Percentiles rank a stretch among this genome's conserved stretches.
These are phyloP conservation scores for Agaricus bisporus DNA, from an alignment of 768 basidiomycete species.

Conservation along the genomic window DNA sequence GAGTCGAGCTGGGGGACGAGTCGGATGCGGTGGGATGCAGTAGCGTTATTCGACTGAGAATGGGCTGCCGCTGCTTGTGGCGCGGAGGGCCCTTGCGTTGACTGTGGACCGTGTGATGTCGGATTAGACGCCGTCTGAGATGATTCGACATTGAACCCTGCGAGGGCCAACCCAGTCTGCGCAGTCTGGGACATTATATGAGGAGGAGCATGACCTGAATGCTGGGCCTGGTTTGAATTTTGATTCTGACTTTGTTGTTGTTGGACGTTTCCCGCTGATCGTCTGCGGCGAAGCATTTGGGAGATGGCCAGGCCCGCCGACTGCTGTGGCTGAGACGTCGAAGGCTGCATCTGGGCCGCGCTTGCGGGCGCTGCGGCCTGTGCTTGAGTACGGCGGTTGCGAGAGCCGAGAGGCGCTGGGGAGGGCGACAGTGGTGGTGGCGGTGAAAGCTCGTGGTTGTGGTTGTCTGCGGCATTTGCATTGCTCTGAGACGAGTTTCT, in stretches of 20 bases:
- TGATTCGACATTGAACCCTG: neutral
- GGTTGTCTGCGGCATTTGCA: slow-evolving; percentile 25
- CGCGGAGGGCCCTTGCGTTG: slow-evolving; percentile 4
- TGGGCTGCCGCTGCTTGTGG: neutral
- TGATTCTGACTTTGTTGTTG: slow-evolving; percentile 10
- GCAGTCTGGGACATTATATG: neutral
- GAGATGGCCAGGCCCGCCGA: slow-evolving; percentile 38
- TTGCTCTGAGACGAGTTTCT: slow-evolving; percentile 59
- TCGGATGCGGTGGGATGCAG: slow-evolving; percentile 63
- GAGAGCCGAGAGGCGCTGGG: slow-evolving; percentile 20
- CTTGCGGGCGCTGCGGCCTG: slow-evolving; percentile 24
- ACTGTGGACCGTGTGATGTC: no score
- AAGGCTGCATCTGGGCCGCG: slow-evolving; percentile 20
- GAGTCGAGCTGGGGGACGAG: slow-evolving; percentile 95
- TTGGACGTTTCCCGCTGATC: neutral
- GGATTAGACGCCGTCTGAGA: neutral
- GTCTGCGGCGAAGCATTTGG: slow-evolving; percentile 63
- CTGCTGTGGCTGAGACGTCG: slow-evolving; percentile 14
- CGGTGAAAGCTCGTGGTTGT: slow-evolving; percentile 35
- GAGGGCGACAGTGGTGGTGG: slow-evolving; percentile 34
- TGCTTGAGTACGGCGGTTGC: slow-evolving; percentile 25
- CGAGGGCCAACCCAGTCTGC: neutral
- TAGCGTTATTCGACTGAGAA: neutral
- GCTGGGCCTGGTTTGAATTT: slow-evolving; percentile 8
- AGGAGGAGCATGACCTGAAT: slow-evolving; percentile 9